Evolutionary conservation across 176 grass and related monocot species (phyloP), one percentile per base, ranked within the genome.

Genomic region (Oropetium thomaeum): DNA sequence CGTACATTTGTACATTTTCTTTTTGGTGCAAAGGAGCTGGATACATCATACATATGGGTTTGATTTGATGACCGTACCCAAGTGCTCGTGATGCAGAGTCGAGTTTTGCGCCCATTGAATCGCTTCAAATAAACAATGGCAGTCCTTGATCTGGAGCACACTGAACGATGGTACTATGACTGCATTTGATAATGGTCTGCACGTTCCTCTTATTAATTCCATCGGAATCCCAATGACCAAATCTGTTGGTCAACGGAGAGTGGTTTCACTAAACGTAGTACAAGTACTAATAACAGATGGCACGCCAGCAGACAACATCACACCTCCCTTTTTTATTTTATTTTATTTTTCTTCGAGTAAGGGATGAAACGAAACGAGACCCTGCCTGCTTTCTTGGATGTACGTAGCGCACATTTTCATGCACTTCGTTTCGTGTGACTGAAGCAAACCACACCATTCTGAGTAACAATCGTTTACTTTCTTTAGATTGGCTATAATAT

Each of bases 141-240:
- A 45, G 41, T n/a, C 40, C 39, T 68, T 15, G 25, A 45, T 68
- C 40, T 68, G 10, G 40, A 19, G 23, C 13, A 28, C 39, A 43
- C 28, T 38, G 39, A 9, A 27, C n/a, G n/a, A 40, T 3, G 40
- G 35, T 12, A 23, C 45, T 49, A 0, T 44, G 12, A 16, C 65
- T 19, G 13, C 39, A 44, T 68, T 68, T 68, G 38, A 68, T 28
- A 57, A 57, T 12, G 27, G 35, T 3, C 13, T 27, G 11, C 10
- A 27, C 53, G 40, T 28, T 44, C 25, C 40, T 29, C 2, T 29
- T 45, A 0, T 68, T 68, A 68, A 29, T 41, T 1, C 65, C 40
- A 45, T 68, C 14, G 65, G 65, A 68, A 68, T 68, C 65, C 65
- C 65, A 68, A 42, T 19, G 65, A 45, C 6, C 14, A 68, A 28